Evolutionary conservation across 2,329 filamentous ascomycete species (phyloP).

Genomic region (Myriosclerotinia curreyana): DNA sequence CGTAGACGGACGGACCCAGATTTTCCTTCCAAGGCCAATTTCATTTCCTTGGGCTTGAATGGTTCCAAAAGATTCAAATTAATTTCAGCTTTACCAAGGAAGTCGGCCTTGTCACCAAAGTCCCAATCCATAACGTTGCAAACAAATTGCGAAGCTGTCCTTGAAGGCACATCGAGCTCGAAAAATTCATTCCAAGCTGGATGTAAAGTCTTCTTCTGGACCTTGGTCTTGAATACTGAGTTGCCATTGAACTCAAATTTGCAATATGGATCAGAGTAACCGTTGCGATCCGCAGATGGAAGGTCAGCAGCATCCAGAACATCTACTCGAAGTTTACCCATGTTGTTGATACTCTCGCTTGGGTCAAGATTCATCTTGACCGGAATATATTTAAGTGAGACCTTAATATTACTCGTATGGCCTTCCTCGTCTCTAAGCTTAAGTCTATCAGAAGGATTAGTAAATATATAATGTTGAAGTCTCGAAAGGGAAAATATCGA

Average conservation of each 20-base stretch:
- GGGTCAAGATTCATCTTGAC: constrained; percentile 92
- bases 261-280: constrained; percentile 95
- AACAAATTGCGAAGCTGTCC: constrained; percentile 79
- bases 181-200: constrained; percentile 97
- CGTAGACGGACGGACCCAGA: constrained; percentile 79
- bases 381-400: constrained; percentile 92
- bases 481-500: constrained; percentile 47
- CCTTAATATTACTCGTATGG: constrained; percentile 72
- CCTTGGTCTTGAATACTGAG: constrained; percentile 92
- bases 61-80: constrained; percentile 79
- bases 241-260: constrained; percentile 88
- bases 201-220: constrained; percentile 92
- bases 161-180: constrained; percentile 75
- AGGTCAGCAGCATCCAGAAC: constrained; percentile 81
- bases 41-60: constrained; percentile 74
- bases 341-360: constrained; percentile 97
- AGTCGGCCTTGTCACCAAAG: constrained; percentile 91
- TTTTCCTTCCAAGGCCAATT: constrained; percentile 78
- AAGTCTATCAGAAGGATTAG: constrained; percentile 83
- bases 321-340: constrained; percentile 92
- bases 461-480: constrained; percentile 13
- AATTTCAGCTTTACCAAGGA: constrained; percentile 74
- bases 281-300: constrained; percentile 92
- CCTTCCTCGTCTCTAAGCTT: constrained; percentile 77
- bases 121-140: constrained; percentile 93